Base-by-base conservation (phyloP, 2,329 filamentous ascomycete species). In the Colletotrichum australisinense region DNA sequence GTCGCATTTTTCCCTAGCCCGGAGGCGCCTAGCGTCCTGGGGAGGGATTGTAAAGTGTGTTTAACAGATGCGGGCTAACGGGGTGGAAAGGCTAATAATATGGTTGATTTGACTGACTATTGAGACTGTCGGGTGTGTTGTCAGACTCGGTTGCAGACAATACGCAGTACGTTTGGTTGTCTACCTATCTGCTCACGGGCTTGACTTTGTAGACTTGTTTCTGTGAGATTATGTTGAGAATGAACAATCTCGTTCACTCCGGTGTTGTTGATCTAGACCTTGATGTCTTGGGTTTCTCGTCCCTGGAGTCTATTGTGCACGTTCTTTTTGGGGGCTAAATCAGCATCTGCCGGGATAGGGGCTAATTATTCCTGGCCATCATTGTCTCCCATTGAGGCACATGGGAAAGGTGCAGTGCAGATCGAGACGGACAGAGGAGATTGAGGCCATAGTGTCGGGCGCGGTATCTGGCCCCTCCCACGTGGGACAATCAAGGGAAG, bases 21-120 rank as follows among this genome's bases (percentile, higher is more conserved):
- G 52, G 67, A 58, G 62, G 32, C 46, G 68, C 19, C 62, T 66
- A 66, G 68, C 59, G 59, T 69, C 19, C 28, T 19, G 12, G 30
- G 46, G 26, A 56, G 19, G 24, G 14, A 42, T 16, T 42, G 60
- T 35, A 12, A 58, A 14, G 22, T 62, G n/a, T 38, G 9, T 30
- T 19, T 22, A 38, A 22, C 11, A 22, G 28, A 49, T 35, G 24
- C 26, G 26, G 30, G 26, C 16, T 26, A 32, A 19, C 8, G 26
- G 55, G 55, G 55, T 19, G 42, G 42, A 32, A 28, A 32, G 55
- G 22, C 55, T 57, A 57, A 28, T 9, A 30, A 16, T 30, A 30
- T 26, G 24, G 55, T 57, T 57, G 55, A 57, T 30, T 57, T 57
- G 55, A 57, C 55, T 19, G 59, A 53, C 42, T 9, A n/a, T 19